Evolutionary conservation across 208 protist species (phyloP).

Genomic region (Crithidia fasciculata): DNA sequence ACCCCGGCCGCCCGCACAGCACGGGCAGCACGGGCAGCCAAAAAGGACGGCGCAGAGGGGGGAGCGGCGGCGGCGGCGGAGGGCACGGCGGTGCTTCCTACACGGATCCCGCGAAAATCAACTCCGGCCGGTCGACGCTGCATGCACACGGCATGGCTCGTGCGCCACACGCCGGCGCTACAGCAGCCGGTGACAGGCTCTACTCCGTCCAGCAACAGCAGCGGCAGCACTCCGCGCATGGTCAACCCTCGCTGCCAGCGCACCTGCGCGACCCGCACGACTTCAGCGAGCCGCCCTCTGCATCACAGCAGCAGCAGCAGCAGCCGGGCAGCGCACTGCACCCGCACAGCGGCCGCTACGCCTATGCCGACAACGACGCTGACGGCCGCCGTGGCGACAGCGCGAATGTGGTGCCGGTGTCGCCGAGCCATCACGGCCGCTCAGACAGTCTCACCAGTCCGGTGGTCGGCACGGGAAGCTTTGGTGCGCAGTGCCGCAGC

Average conservation of each 20-base stretch:
- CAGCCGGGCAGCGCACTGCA: not conserved
- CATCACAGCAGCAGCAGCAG: not conserved
- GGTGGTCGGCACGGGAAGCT: not conserved
- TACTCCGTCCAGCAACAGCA: not conserved
- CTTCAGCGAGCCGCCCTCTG: no score
- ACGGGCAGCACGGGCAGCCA: constrained; percentile 5
- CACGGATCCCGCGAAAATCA: not conserved
- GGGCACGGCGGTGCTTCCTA: not conserved
- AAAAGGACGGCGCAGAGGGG: no score
- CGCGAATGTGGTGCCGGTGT: not conserved
- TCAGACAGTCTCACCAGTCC: not conserved
- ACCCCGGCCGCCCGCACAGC: constrained; percentile 2
- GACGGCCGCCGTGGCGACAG: not conserved
- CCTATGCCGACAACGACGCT: not conserved
- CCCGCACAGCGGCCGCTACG: not conserved
- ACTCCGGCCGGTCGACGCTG: not conserved
- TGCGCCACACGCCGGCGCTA: no score
- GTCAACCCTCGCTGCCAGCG: no score
- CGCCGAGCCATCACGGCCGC: not conserved
- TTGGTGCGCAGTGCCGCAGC: not conserved
- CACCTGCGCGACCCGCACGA: no score
- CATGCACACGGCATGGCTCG: not conserved
- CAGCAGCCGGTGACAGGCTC: no score
- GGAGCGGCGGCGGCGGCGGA: not conserved
- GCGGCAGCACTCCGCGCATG: not conserved